A percentile compares a stretch with the other conserved stretches of the same genome.
Conservation (phyloP, 1,139 yeast genomes). For the Yamadazyma atmosphaerica region DNA sequence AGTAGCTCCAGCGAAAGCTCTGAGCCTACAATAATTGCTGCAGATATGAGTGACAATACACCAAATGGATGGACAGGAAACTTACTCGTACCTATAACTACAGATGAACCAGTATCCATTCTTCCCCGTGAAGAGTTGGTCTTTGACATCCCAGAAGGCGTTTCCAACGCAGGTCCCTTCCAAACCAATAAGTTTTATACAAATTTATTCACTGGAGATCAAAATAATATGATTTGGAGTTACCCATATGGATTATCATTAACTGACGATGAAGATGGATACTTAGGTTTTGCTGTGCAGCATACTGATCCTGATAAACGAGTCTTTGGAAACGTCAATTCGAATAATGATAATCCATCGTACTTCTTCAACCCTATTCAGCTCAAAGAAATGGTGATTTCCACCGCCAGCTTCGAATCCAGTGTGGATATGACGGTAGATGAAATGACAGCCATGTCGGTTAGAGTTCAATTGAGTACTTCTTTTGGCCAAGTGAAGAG, state of each 20-base stretch:
- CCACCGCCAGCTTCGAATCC: constrained; percentile 50
- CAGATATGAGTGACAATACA: constrained; percentile 7
- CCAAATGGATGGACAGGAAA: constrained; percentile 22
- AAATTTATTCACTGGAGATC: constrained; percentile 68
- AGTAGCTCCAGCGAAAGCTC: background rate
- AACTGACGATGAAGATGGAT: constrained; percentile 54
- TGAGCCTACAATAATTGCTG: constrained; percentile 3
- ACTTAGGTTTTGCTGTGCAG: constrained; percentile 66
- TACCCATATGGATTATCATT: constrained; percentile 73
- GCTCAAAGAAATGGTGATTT: constrained; percentile 52
- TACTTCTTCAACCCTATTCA: constrained; percentile 59
- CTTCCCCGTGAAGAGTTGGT: constrained; percentile 52
- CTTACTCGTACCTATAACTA: constrained; percentile 52
- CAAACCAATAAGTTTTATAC: constrained; percentile 86
- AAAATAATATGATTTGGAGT: constrained; percentile 67
- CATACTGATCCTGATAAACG: constrained; percentile 57
- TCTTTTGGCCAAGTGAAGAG: background rate
- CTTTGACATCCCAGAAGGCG: constrained; percentile 50
- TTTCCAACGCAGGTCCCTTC: constrained; percentile 49
- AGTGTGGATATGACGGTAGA: constrained; percentile 41
- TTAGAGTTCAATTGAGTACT: constrained; percentile 46
- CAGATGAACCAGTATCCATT: constrained; percentile 48
- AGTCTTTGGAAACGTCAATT: constrained; percentile 62
- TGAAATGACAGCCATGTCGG: constrained; percentile 60
- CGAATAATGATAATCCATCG: constrained; percentile 25